phyloP scores from a whole-genome alignment of 2,329 filamentous ascomycete species.

The Orbilia javanica region DNA sequence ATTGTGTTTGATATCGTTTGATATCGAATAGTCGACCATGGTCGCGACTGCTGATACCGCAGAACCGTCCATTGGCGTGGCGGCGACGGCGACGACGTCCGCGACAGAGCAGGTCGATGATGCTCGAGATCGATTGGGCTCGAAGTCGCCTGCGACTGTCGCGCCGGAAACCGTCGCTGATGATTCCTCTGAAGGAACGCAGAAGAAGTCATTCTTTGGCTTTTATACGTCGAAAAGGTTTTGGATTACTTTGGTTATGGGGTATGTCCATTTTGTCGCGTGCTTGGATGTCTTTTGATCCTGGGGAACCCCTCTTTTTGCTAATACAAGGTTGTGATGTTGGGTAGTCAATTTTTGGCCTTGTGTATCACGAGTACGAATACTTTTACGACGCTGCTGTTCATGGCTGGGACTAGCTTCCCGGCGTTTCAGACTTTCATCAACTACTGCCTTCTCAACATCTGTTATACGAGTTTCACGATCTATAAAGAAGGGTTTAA shows the following conservation, averaged over 20 bases:
- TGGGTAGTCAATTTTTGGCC: slow-evolving; percentile 77
- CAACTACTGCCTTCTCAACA: slow-evolving; percentile 86
- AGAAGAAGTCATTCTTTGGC: slow-evolving; percentile 66
- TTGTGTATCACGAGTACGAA: slow-evolving; percentile 93
- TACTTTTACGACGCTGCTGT: slow-evolving; percentile 85
- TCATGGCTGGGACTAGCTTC: slow-evolving; percentile 77
- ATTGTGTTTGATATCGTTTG: neutral
- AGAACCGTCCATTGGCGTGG: slow-evolving; percentile 11
- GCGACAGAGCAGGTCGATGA: neutral
- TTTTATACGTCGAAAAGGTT: slow-evolving; percentile 89
- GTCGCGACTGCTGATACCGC: neutral
- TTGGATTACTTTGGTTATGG: slow-evolving; percentile 83
- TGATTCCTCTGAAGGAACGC: slow-evolving; percentile 51
- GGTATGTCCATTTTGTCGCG: slow-evolving; percentile 67
- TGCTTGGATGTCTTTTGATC: slow-evolving; percentile 2
- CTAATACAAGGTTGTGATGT: slow-evolving; percentile 29
- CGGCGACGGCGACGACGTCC: too few relatives aligned
- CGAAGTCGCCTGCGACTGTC: slow-evolving; percentile 30
- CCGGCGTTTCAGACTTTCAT: slow-evolving; percentile 96
- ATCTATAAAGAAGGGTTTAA: slow-evolving; percentile 82
- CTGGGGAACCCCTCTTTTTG: slow-evolving; percentile 13
- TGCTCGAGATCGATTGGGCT: neutral
- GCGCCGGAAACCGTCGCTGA: slow-evolving; percentile 21
- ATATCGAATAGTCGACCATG: slow-evolving; percentile 4
- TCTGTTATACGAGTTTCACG: slow-evolving; percentile 84